Percentiles rank a stretch among this genome's conserved stretches.
Conservation (phyloP, 148 eudicot species). For the Pharnaceum exiguum region DNA sequence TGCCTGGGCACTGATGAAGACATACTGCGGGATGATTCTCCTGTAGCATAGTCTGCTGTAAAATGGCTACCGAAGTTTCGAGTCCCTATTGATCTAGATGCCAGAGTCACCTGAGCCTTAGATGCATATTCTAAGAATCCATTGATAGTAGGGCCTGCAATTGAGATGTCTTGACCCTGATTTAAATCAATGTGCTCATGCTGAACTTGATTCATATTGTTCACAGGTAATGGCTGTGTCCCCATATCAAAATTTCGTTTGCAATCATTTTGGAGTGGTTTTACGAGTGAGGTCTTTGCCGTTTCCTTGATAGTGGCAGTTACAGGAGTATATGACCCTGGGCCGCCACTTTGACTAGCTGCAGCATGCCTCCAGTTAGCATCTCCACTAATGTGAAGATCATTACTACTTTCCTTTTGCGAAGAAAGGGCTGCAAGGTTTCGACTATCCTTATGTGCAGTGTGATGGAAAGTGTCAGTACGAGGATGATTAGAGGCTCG, state of each 20-base stretch:
- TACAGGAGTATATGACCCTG: background rate
- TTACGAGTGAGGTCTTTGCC: too few relatives aligned
- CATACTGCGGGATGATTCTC: background rate
- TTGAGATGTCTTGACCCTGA: conserved; percentile 2
- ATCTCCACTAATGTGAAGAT: conserved; percentile 2
- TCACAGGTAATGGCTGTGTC: background rate
- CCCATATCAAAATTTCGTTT: too few relatives aligned
- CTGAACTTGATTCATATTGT: conserved; percentile 16
- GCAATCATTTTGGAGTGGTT: too few relatives aligned
- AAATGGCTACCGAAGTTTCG: background rate
- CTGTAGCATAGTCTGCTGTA: background rate
- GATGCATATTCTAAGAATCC: background rate
- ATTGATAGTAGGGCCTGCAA: background rate
- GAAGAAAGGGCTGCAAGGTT: background rate
- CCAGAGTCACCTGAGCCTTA: background rate
- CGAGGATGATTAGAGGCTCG: background rate
- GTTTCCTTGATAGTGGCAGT: conserved; percentile 7
- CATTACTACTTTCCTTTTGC: background rate
- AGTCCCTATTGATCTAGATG: background rate
- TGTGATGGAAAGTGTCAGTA: conserved; percentile 1
- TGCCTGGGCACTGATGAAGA: background rate
- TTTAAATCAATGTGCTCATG: background rate
- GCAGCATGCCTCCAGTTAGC: background rate
- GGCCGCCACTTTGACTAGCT: background rate
- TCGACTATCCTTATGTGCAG: background rate